Evolutionary conservation across 306 rosid genomes (phyloP), one percentile per base, ranked within the genome.

Genomic region (Gastrolobium bilobum): DNA sequence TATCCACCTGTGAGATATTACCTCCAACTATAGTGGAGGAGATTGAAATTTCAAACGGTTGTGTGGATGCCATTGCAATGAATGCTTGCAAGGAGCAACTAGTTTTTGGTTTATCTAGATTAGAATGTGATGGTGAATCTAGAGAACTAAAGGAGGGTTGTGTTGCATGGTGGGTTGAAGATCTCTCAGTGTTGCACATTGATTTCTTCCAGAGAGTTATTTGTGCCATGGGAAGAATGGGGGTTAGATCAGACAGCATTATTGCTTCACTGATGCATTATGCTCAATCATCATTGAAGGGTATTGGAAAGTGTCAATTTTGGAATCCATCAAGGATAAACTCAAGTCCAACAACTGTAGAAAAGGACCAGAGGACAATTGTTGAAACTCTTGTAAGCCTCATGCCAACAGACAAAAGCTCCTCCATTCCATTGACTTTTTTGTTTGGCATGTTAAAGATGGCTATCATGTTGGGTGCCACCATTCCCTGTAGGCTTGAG

Each of bases 151-250:
- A 88, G 82, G 82, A 82, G n/a, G 76, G 58, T 67, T 77, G 71
- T 76, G 72, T 81, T 37, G 96, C 89, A 34, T 90, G 98, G 94
- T 94, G 98, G 98, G 85, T 89, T 48, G 94, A 91, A 73, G 94
- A 94, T 85, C 90, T 94, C 33, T 88, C 94, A 0, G 39, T 86
- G 0, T 66, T 94, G 20, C 74, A 82, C 20, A 88, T 94, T 4
- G 96, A 89, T 75, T 89, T 82, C 76, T 94, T 82, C 61, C 86
- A 84, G 42, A 86, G 97, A 80, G 94, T 92, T 43, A 81, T 94
- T 5, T 77, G 73, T 57, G 86, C 96, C 39, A 86, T 90, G 94
- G 78, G 81, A 66, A 84, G 91, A 85, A 83, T 75, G 79, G 97
- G 98, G 3, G 86, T 94, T 65, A 78, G 88, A 87, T 61, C 93